phyloP scores from a whole-genome alignment of 305 asterid genomes.

The Salvia sclarea region DNA sequence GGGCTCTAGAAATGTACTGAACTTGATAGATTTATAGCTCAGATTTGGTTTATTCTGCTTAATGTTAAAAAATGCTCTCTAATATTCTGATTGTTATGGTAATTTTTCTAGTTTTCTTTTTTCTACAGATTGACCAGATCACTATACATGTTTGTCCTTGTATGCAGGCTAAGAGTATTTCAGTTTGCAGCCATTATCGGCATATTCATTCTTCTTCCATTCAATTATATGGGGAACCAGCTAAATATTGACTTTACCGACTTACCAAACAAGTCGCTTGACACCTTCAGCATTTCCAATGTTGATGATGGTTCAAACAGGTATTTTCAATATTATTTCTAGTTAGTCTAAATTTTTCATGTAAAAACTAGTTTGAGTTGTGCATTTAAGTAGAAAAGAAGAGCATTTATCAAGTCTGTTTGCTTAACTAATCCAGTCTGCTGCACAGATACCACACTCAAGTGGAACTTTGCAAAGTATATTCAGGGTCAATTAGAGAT shows the following conservation, averaged over 20 bases:
- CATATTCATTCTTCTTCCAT: constrained; percentile 80
- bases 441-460: not conserved
- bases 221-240: constrained; percentile 93
- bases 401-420: not conserved
- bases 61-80: not conserved
- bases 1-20: constrained; percentile 13
- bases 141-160: constrained; percentile 17
- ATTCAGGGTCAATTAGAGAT: not conserved
- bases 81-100: not conserved
- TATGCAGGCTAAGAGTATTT: constrained; percentile 78
- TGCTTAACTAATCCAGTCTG: constrained; percentile 4
- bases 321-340: constrained; percentile 39
- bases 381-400: constrained; percentile 1
- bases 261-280: constrained; percentile 79
- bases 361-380: constrained; percentile 13
- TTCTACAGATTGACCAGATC: constrained; percentile 14
- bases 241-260: constrained; percentile 66
- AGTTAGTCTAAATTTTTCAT: not conserved
- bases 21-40: not conserved
- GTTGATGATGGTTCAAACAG: constrained; percentile 90
- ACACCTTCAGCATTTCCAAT: constrained; percentile 85
- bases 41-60: not conserved
- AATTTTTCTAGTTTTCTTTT: not conserved
- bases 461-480: not conserved
- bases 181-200: constrained; percentile 76